Conservation (phyloP, 495 filamentous ascomycete genomes). For the Penicillium chermesinum region DNA sequence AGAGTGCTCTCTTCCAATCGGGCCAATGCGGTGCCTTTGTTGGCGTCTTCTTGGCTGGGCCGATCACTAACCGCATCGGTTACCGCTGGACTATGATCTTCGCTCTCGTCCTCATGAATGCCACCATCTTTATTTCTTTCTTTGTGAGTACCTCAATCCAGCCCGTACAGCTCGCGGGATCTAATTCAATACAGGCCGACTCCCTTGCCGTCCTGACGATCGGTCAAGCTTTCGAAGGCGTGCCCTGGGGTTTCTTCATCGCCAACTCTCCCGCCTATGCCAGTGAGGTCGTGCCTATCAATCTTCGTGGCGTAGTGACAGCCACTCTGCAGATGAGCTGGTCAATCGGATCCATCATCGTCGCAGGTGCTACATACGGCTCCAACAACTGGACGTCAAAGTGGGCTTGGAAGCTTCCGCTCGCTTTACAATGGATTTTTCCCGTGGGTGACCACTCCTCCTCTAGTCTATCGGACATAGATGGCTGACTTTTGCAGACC, state of each 20-base stretch:
- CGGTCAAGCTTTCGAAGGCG: slow-evolving; percentile 65
- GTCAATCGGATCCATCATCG: slow-evolving; percentile 67
- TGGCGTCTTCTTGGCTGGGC: slow-evolving; percentile 60
- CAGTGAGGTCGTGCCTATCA: slow-evolving; percentile 71
- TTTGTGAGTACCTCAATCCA: slow-evolving; percentile 60
- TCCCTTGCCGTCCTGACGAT: slow-evolving; percentile 56
- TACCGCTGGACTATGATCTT: slow-evolving; percentile 57
- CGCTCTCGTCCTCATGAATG: slow-evolving; percentile 41
- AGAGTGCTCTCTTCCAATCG: slow-evolving; percentile 60
- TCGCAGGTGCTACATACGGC: slow-evolving; percentile 57
- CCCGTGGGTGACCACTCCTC: slow-evolving; percentile 30
- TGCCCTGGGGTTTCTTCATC: slow-evolving; percentile 77
- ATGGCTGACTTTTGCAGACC: slow-evolving; percentile 47
- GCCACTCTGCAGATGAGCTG: slow-evolving; percentile 79
- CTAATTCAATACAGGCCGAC: slow-evolving; percentile 49
- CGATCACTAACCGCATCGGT: slow-evolving; percentile 56
- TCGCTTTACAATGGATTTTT: slow-evolving; percentile 76
- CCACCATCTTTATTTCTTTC: slow-evolving; percentile 69
- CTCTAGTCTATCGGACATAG: not conserved
- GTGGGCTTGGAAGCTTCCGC: slow-evolving; percentile 63
- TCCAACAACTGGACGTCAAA: slow-evolving; percentile 48
- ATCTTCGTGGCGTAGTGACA: slow-evolving; percentile 64
- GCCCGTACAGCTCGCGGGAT: slow-evolving; percentile 65
- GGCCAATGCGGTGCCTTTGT: slow-evolving; percentile 54
- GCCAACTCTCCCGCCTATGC: slow-evolving; percentile 73